Conservation (phyloP, 2,329 filamentous ascomycete species). For the Knoxdaviesia capensis region DNA sequence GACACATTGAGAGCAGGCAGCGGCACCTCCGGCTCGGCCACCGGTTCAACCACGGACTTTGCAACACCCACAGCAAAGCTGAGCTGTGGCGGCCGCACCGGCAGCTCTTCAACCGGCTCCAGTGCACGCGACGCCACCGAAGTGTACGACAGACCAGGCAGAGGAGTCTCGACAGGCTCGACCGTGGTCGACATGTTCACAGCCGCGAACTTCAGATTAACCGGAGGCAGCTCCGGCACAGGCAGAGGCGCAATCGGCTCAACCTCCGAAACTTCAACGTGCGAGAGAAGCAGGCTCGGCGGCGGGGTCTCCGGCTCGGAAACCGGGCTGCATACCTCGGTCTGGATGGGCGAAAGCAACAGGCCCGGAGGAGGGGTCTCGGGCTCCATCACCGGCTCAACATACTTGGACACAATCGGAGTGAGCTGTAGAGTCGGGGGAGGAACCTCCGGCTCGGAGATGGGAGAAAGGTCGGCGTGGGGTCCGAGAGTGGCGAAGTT, state of each 20-base stretch:
- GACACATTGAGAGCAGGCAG: slow-evolving; percentile 10
- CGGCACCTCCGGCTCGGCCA: slow-evolving; percentile 10
- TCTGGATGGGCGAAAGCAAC: slow-evolving; percentile 10
- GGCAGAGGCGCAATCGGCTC: background rate
- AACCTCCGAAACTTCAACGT: slow-evolving; percentile 5
- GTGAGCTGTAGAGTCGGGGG: slow-evolving; percentile 9
- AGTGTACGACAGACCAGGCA: background rate
- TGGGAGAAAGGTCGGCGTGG: slow-evolving; percentile 8
- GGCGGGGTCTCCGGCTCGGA: slow-evolving; percentile 9
- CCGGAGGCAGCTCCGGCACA: background rate
- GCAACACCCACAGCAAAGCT: no score
- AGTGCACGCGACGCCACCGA: background rate
- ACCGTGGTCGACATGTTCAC: background rate
- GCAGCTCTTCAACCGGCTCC: background rate
- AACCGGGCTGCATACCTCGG: slow-evolving; percentile 11
- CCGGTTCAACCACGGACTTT: slow-evolving; percentile 2
- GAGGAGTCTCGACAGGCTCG: background rate
- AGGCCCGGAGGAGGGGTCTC: slow-evolving; percentile 4
- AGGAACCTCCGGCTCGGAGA: slow-evolving; percentile 8
- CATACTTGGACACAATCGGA: slow-evolving; percentile 7
- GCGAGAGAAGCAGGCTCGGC: background rate
- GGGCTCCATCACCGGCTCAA: slow-evolving; percentile 6
- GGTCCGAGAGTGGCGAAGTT: slow-evolving; percentile 1
- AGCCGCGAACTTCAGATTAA: no score
- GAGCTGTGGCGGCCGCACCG: background rate